Evolutionary conservation across 2,329 filamentous ascomycete genomes (phyloP).

Genomic region (Penicillium sp.): DNA sequence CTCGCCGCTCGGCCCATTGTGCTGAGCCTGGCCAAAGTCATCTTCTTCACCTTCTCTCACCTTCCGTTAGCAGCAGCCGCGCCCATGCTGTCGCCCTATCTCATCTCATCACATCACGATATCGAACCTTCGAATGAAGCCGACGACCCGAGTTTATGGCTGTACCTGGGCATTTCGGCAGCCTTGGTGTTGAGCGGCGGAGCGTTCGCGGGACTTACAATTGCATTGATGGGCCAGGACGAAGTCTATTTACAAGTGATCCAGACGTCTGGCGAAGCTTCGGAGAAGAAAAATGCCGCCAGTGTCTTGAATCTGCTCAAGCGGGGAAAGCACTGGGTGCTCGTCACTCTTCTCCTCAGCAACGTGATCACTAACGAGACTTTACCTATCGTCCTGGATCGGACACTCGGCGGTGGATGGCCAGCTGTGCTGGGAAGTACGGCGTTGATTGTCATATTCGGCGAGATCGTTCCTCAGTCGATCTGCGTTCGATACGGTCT

Average conservation of each 20-base stretch:
- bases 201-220: conserved; percentile 90
- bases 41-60: conserved; percentile 46
- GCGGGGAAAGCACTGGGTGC: conserved; percentile 95
- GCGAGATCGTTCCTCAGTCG: conserved; percentile 94
- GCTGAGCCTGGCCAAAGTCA: conserved; percentile 50
- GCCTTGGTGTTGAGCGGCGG: conserved; percentile 85
- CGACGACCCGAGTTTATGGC: conserved; percentile 73
- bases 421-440: conserved; percentile 94
- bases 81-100: conserved; percentile 38
- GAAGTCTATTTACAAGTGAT: conserved; percentile 98
- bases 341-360: conserved; percentile 89
- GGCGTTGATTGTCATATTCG: conserved; percentile 95
- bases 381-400: conserved; percentile 89
- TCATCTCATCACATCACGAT: conserved; percentile 24
- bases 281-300: conserved; percentile 84
- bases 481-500: conserved; percentile 95
- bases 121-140: conserved; percentile 57
- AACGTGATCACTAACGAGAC: conserved; percentile 99
- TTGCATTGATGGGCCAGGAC: conserved; percentile 73
- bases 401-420: conserved; percentile 91
- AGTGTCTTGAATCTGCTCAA: conserved; percentile 80
- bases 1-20: conserved; percentile 47
- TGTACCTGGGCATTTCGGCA: conserved; percentile 79
- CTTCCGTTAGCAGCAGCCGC: conserved; percentile 48
- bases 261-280: conserved; percentile 78